Base-by-base conservation (phyloP, 805 yeast species). In the Myxozyma melibiosi region DNA sequence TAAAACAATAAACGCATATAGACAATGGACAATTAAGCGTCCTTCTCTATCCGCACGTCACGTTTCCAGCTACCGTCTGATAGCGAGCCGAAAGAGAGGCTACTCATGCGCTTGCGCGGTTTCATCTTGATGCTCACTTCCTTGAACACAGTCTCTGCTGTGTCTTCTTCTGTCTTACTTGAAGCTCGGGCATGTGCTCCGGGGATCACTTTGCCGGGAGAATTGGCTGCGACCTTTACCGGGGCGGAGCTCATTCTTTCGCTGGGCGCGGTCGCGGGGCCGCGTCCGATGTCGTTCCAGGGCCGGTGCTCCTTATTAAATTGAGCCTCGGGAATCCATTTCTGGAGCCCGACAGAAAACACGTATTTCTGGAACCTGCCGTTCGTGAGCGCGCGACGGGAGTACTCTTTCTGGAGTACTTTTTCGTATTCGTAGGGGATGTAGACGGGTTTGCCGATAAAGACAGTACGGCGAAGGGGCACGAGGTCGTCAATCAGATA, bases 371-470 rank as follows among this genome's bases (percentile, higher is more conserved):
- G 45, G 24, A 34, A 60, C 3, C 54, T 39, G 16, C 53, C 53
- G 41, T 52, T 49, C 6, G 56, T 53, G 24, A 60, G 55, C 3
- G 64, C 63, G 22, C 55, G 51, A 18, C 59, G 51, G 14, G 63
- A 57, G 62, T 79, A 78, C 58, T 80, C 84, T 9, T 71, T 64
- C 9, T 58, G 47, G 3, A 80, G 69, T 11, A 76, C 63, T 4
- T 62, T 59, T 11, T 74, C 73, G 30, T 70, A 69, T 46, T 66
- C 66, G 41, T 70, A 65, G 0, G 86, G 87, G 22, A 81, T 68
- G 53, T 74, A 75, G 1, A 79, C 75, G 14, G 74, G 58, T 9
- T 67, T 78, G 2, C 89, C 89, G 68, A 87, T 91, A 62, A 82
- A 84, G 18, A 74, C 62, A 0, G 87, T 77, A 33, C 78, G 73